A percentile compares a stretch with the other conserved stretches of the same genome.
Conservation (phyloP, 176 grass and related monocot genomes). For the Oryza punctata region DNA sequence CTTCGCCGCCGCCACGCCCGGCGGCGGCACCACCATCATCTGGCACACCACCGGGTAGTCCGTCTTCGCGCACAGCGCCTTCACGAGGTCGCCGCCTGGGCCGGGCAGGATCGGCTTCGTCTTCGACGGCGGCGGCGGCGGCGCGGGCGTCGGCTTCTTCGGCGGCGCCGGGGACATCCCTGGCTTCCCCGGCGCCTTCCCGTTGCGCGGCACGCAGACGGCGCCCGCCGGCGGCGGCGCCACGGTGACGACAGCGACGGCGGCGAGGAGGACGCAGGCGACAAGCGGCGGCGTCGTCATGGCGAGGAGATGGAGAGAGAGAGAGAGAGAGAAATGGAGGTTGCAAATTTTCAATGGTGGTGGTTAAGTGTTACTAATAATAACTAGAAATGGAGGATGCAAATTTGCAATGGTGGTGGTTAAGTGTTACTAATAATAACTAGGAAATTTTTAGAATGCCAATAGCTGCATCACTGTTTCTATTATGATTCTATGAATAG, state of each 20-base stretch:
- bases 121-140: background rate
- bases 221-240: background rate
- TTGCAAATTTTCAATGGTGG: background rate
- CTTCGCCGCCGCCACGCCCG: background rate
- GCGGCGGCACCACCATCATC: conserved; percentile 9
- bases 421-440: too few relatives aligned
- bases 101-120: background rate
- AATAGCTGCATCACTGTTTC: too few relatives aligned
- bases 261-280: conserved; percentile 10
- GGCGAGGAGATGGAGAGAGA: conserved; percentile 11
- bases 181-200: background rate
- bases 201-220: conserved; percentile 40
- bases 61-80: conserved; percentile 44
- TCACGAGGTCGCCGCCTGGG: conserved; percentile 38
- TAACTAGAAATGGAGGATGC: too few relatives aligned
- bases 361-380: background rate
- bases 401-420: too few relatives aligned
- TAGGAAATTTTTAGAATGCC: too few relatives aligned
- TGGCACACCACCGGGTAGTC: conserved; percentile 51
- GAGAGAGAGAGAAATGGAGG: conserved; percentile 19
- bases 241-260: background rate
- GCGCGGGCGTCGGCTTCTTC: background rate
- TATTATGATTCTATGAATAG: too few relatives aligned
- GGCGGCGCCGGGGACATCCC: background rate
- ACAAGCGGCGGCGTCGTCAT: conserved; percentile 20